Evolutionary conservation across 169 alveolate species (phyloP).

Genomic region (Eimeria necatrix): DNA sequence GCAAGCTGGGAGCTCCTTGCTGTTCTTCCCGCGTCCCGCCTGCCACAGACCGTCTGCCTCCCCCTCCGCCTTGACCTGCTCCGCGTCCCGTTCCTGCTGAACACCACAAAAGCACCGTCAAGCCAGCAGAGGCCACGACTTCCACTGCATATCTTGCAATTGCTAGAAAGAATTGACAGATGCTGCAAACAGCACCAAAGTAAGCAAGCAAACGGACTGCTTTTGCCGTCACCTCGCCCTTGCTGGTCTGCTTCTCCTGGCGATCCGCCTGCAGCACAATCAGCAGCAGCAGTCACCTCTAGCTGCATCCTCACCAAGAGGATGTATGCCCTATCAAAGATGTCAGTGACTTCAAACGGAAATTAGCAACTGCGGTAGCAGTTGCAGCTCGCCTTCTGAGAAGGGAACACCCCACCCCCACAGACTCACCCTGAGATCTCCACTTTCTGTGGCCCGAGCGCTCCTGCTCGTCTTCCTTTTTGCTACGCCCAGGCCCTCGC

Average conservation of each 20-base stretch:
- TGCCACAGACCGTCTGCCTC: neutral
- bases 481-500: slow-evolving; percentile 40
- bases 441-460: neutral
- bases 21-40: slow-evolving; percentile 22
- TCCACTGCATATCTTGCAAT: neutral
- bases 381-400: neutral
- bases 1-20: neutral
- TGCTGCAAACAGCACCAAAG: neutral
- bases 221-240: slow-evolving; percentile 4
- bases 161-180: neutral
- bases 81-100: neutral
- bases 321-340: too few species aligned
- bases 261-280: slow-evolving; percentile 19
- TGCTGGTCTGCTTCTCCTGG: slow-evolving; percentile 12
- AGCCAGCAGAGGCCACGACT: neutral
- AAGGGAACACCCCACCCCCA: neutral
- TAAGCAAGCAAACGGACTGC: slow-evolving; percentile 6
- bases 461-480: slow-evolving; percentile 36
- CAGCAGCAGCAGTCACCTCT: neutral
- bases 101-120: neutral
- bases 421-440: neutral
- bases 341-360: too few species aligned
- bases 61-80: neutral
- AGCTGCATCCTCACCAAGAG: neutral
- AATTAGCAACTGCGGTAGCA: slow-evolving; percentile 2